A percentile compares a stretch with the other conserved stretches of the same genome.
These are phyloP conservation scores for Cynara cardunculus DNA, from an alignment of 129 eudicot genomes.

Conservation along the genomic window DNA sequence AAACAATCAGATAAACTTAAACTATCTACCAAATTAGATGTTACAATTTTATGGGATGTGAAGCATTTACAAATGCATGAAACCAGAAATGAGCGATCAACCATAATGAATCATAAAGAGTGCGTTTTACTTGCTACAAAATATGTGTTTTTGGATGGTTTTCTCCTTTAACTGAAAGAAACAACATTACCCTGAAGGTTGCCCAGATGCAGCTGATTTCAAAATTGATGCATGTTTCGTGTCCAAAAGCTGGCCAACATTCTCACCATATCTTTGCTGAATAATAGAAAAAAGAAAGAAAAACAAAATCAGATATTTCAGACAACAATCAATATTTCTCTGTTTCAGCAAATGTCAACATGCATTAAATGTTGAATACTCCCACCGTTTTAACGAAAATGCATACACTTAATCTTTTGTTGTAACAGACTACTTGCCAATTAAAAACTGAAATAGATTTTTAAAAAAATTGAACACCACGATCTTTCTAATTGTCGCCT, in stretches of 20 bases:
- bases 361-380: background rate
- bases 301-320: background rate
- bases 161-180: background rate
- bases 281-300: background rate
- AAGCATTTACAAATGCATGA: no score
- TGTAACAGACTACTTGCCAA: background rate
- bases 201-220: constrained; percentile 87
- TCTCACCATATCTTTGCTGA: constrained; percentile 85
- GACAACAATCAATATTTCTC: background rate
- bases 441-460: background rate
- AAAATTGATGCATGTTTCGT: constrained; percentile 79
- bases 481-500: background rate
- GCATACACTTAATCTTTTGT: background rate
- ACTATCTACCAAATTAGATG: no score
- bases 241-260: constrained; percentile 78
- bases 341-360: constrained; percentile 3
- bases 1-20: no score
- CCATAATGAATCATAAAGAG: no score
- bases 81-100: no score
- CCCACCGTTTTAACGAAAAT: background rate
- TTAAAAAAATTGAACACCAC: background rate
- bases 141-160: no score
- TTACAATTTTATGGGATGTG: no score
- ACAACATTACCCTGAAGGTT: constrained; percentile 75
- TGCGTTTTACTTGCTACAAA: no score